phyloP scores from a whole-genome alignment of 2,329 filamentous ascomycete species.

The Alternaria sp. region DNA sequence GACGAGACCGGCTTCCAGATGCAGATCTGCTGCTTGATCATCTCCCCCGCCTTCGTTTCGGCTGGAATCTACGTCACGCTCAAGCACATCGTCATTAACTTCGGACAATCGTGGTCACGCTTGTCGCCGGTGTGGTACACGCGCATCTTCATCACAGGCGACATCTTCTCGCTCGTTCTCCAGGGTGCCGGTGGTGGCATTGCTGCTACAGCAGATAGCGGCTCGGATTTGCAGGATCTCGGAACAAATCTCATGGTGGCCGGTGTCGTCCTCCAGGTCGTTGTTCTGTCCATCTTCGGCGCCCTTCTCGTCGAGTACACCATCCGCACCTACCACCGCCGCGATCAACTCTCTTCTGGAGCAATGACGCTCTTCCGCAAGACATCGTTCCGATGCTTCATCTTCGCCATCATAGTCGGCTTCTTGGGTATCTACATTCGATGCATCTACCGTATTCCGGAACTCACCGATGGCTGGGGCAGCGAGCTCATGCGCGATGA shows the following conservation, averaged over 20 bases:
- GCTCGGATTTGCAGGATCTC: constrained; percentile 48
- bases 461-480: constrained; percentile 56
- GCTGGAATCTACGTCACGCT: constrained; percentile 64
- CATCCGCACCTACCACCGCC: constrained; percentile 37
- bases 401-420: constrained; percentile 46
- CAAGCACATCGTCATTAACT: constrained; percentile 63
- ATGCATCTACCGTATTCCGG: constrained; percentile 58
- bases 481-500: constrained; percentile 57
- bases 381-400: constrained; percentile 38
- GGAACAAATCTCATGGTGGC: constrained; percentile 65
- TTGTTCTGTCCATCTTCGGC: constrained; percentile 58
- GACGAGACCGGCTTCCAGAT: constrained; percentile 55
- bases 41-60: constrained; percentile 63
- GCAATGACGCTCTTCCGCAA: constrained; percentile 28
- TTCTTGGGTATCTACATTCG: constrained; percentile 56
- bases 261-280: constrained; percentile 64
- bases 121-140: constrained; percentile 56
- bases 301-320: constrained; percentile 48
- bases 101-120: constrained; percentile 51
- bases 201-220: constrained; percentile 57
- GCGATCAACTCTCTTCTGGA: constrained; percentile 27
- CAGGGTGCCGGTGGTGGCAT: constrained; percentile 65
- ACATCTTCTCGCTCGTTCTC: constrained; percentile 63
- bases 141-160: constrained; percentile 65
- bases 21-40: constrained; percentile 64